Percentiles rank a stretch among this genome's conserved stretches.
These are phyloP conservation scores for Nitzschia sp. DNA, from an alignment of 108 stramenopile species.

Conservation along the genomic window DNA sequence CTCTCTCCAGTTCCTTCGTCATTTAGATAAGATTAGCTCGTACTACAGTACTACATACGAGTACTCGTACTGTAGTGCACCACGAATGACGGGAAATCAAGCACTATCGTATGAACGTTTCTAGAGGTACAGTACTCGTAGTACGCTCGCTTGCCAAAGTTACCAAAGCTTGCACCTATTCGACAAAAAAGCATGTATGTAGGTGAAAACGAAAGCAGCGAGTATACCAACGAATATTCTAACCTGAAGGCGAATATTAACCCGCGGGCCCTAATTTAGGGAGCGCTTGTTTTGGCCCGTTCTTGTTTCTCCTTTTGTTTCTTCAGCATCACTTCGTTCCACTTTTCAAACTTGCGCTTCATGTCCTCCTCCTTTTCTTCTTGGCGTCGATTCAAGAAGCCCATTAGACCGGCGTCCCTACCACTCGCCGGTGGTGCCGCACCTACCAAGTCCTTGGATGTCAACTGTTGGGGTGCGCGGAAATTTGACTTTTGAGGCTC, in stretches of 20 bases:
- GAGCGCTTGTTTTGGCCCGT: background rate
- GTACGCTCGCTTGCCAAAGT: background rate
- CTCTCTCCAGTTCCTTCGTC: too few relatives aligned
- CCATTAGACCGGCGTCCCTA: slow-evolving; percentile 54
- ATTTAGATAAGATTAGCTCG: too few relatives aligned
- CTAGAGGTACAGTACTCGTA: too few relatives aligned
- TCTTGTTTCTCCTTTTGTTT: slow-evolving; percentile 70
- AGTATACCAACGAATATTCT: background rate
- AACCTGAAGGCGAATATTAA: too few relatives aligned
- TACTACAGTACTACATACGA: too few relatives aligned
- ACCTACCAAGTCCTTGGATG: slow-evolving; percentile 87
- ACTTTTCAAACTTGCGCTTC: slow-evolving; percentile 83
- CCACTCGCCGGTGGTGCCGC: slow-evolving; percentile 48
- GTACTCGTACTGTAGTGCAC: too few relatives aligned
- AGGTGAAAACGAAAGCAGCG: background rate
- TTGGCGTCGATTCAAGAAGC: slow-evolving; percentile 78
- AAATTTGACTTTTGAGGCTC: slow-evolving; percentile 33
- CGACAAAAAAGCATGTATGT: background rate
- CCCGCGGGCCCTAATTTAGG: background rate
- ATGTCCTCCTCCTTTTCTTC: slow-evolving; percentile 82
- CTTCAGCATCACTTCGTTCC: slow-evolving; percentile 90
- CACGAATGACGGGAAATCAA: too few relatives aligned
- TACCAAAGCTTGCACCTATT: background rate
- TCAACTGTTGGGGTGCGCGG: slow-evolving; percentile 54
- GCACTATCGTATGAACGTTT: too few relatives aligned